Percentiles rank a stretch among this genome's conserved stretches.
phyloP scores from a whole-genome alignment of 371 early-diverging fungal genomes.

The Syncephalastrum monosporum region DNA sequence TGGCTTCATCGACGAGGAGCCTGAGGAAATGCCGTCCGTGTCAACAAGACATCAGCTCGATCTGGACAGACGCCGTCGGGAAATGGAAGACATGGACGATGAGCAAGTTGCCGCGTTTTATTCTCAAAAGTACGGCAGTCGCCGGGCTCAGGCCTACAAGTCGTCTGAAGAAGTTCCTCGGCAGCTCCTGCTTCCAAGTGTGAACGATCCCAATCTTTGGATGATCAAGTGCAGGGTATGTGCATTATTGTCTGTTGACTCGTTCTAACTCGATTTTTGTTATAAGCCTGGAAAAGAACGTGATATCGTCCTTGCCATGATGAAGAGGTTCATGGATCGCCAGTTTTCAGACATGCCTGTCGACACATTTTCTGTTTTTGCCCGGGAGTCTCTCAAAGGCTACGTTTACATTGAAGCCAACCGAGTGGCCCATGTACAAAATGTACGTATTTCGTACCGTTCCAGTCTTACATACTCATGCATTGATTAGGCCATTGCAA shows the following conservation, averaged over 20 bases:
- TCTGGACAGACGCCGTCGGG: conserved; percentile 65
- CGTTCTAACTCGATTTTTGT: background rate
- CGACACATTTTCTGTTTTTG: conserved; percentile 80
- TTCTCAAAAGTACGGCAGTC: conserved; percentile 78
- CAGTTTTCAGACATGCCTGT: conserved; percentile 60
- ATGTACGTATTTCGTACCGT: conserved; percentile 27
- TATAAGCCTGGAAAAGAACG: conserved; percentile 83
- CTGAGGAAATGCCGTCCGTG: conserved; percentile 65
- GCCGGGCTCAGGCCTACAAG: conserved; percentile 48
- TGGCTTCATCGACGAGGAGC: conserved; percentile 73
- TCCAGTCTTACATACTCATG: background rate
- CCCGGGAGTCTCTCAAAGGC: conserved; percentile 89
- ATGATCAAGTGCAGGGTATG: conserved; percentile 83
- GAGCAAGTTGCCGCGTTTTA: conserved; percentile 82
- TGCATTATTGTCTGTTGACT: background rate
- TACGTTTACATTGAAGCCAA: conserved; percentile 97
- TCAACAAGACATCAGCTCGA: conserved; percentile 59
- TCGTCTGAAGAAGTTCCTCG: conserved; percentile 79
- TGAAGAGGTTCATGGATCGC: conserved; percentile 76
- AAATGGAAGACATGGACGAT: conserved; percentile 76
- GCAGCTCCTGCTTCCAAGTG: conserved; percentile 80
- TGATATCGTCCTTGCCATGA: conserved; percentile 80
- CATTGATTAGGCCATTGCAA: conserved; percentile 54
- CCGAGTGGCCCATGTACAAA: conserved; percentile 81
- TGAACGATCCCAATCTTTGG: conserved; percentile 93